These are phyloP conservation scores for Leccinum pachyderme DNA, from an alignment of 1,284 basidiomycete genomes.

Conservation along the genomic window DNA sequence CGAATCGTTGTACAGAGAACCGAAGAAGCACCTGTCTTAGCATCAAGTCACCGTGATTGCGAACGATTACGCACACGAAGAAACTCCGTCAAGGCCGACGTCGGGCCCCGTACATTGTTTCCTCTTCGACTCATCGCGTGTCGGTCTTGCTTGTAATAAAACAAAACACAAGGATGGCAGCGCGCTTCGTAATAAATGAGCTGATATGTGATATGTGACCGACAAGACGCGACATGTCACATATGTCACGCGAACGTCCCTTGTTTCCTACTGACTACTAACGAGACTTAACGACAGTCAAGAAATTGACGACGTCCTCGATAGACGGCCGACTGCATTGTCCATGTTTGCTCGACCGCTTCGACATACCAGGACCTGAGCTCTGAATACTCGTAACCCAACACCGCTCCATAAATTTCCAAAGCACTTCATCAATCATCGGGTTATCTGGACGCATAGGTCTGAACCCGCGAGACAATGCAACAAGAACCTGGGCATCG, in stretches of 20 bases:
- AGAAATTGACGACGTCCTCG: slow-evolving; percentile 19
- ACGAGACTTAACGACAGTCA: slow-evolving; percentile 2
- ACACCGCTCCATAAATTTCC: slow-evolving; percentile 25
- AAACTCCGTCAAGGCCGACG: slow-evolving; percentile 91
- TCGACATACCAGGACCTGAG: not conserved
- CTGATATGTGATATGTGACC: slow-evolving; percentile 10
- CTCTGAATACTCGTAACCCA: slow-evolving; percentile 8
- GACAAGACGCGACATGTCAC: slow-evolving; percentile 9
- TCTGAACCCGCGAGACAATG: slow-evolving; percentile 18
- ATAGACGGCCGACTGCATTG: slow-evolving; percentile 11
- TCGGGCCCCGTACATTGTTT: slow-evolving; percentile 83
- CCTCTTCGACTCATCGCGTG: slow-evolving; percentile 27
- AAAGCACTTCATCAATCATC: slow-evolving; percentile 15
- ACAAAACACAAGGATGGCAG: not conserved
- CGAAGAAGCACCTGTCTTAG: not conserved
- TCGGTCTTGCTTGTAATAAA: not conserved
- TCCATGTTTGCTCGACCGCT: not conserved
- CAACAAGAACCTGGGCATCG: slow-evolving; percentile 22
- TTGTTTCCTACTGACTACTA: not conserved
- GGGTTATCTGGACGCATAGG: slow-evolving; percentile 15
- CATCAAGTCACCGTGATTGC: not conserved
- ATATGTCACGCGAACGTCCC: slow-evolving; percentile 9
- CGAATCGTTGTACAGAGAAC: not conserved
- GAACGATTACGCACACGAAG: slow-evolving; percentile 60
- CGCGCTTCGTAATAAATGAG: slow-evolving; percentile 19